These are phyloP conservation scores for Candida verbasci DNA, from an alignment of 805 yeast genomes.

Conservation along the genomic window DNA sequence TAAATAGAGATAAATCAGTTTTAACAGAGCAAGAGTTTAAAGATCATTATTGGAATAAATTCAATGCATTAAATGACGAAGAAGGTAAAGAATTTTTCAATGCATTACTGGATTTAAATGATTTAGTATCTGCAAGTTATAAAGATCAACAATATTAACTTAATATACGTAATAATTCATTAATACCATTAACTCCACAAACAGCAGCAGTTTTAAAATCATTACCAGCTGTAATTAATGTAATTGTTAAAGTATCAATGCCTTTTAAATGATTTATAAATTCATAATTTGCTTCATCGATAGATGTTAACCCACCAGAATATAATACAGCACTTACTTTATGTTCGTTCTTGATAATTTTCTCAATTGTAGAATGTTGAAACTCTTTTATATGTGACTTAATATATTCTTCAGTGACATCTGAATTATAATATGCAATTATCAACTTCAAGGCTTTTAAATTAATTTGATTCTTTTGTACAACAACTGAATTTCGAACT, in stretches of 20 bases:
- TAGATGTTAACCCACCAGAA: conserved; percentile 63
- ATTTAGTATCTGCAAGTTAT: conserved; percentile 51
- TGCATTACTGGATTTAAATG: conserved; percentile 51
- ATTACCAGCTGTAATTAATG: conserved; percentile 19
- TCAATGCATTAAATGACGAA: conserved; percentile 42
- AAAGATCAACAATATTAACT: conserved; percentile 36
- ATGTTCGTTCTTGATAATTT: no score
- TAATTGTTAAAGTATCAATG: conserved; percentile 50
- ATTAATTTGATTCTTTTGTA: conserved; percentile 61
- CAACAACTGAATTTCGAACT: conserved; percentile 62
- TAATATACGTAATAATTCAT: conserved; percentile 49
- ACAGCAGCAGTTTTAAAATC: conserved; percentile 54
- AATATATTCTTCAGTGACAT: conserved; percentile 11
- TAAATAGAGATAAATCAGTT: conserved; percentile 39
- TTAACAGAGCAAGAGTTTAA: conserved; percentile 36
- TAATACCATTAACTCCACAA: conserved; percentile 63
- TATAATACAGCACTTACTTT: conserved; percentile 26
- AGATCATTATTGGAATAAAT: conserved; percentile 46
- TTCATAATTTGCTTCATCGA: conserved; percentile 66
- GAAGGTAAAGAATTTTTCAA: conserved; percentile 40
- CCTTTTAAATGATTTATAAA: conserved; percentile 44
- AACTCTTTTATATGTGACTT: conserved; percentile 20
- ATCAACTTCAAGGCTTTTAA: conserved; percentile 54
- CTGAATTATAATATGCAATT: conserved; percentile 29
- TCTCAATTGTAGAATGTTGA: conserved; percentile 11